Conservation (phyloP, 163 green algal species). For the Volvox carteri region DNA sequence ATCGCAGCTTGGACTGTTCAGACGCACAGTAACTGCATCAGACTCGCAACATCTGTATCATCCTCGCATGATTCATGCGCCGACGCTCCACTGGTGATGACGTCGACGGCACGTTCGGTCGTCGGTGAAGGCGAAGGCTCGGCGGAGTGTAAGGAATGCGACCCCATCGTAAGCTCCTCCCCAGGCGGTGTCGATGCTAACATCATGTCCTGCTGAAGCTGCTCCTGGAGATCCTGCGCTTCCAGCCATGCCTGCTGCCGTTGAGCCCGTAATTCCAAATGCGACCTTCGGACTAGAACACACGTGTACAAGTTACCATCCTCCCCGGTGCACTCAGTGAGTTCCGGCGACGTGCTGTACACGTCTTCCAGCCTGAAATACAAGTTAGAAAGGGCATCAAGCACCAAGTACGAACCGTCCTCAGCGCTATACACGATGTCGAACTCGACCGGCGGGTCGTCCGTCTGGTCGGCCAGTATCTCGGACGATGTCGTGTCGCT, state of each 20-base stretch:
- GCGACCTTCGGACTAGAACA: background rate
- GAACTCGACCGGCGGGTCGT: constrained; percentile 25
- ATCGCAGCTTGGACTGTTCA: too few species aligned
- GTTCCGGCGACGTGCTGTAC: background rate
- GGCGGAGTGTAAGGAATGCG: too few species aligned
- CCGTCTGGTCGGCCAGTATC: background rate
- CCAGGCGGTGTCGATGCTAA: too few species aligned
- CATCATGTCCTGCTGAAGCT: background rate
- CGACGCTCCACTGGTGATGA: too few species aligned
- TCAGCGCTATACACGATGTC: constrained; percentile 27
- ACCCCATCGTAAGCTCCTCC: too few species aligned
- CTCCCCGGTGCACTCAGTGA: constrained; percentile 3
- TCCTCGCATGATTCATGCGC: too few species aligned
- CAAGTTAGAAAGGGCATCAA: background rate
- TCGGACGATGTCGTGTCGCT: background rate
- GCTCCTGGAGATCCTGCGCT: background rate
- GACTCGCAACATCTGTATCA: background rate
- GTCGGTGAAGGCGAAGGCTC: too few species aligned
- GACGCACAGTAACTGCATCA: constrained; percentile 45
- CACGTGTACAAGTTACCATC: constrained; percentile 37
- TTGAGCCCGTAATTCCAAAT: background rate
- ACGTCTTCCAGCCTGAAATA: constrained; percentile 21
- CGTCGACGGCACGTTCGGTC: too few species aligned
- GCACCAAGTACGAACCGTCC: constrained; percentile 21
- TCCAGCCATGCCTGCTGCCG: background rate